These are phyloP conservation scores for Hippophae rhamnoides DNA, from an alignment of 306 rosid genomes.

Conservation along the genomic window DNA sequence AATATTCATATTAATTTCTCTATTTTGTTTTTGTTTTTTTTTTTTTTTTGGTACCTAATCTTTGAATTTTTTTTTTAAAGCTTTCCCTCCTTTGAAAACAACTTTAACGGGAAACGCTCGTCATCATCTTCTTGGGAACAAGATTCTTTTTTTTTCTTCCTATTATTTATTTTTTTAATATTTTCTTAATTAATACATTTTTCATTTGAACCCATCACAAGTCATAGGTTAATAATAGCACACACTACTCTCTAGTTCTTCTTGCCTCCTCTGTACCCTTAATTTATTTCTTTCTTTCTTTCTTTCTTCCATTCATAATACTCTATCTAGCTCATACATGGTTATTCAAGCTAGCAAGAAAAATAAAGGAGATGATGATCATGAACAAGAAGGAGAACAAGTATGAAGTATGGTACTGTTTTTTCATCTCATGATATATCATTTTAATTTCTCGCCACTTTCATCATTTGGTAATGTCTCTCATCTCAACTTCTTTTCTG, in stretches of 20 bases:
- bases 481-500: background rate
- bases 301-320: constrained; percentile 4
- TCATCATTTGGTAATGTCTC: background rate
- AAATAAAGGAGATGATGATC: constrained; percentile 10
- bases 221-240: no score
- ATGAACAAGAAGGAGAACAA: constrained; percentile 30
- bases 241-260: background rate
- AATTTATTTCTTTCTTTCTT: constrained; percentile 3
- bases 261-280: background rate
- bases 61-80: constrained; percentile 13
- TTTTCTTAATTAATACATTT: constrained; percentile 3
- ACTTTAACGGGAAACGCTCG: constrained; percentile 62
- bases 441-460: background rate
- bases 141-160: constrained; percentile 12
- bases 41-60: constrained; percentile 28
- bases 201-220: no score
- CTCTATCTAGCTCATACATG: no score
- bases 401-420: background rate
- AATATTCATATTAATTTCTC: constrained; percentile 36
- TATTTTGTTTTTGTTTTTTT: no score
- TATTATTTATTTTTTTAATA: background rate
- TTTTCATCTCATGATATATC: no score
- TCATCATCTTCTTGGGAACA: constrained; percentile 69
- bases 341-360: no score
- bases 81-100: constrained; percentile 38